Conservation (phyloP, 805 yeast genomes). For the Candida boleticola region DNA sequence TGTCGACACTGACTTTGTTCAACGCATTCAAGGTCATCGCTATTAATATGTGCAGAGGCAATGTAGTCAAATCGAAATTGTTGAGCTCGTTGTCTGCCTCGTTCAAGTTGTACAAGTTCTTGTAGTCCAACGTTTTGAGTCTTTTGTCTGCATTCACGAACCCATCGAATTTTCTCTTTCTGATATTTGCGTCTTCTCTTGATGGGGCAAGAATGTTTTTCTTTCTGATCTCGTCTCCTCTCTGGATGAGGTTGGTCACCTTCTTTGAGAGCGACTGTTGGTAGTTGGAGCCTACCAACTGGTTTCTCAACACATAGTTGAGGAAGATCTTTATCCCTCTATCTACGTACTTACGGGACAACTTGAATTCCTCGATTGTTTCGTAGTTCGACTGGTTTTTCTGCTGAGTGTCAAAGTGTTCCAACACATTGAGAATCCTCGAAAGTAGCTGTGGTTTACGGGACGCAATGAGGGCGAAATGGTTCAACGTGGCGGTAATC, state of each 20-base stretch:
- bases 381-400: conserved; percentile 53
- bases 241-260: conserved; percentile 24
- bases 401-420: conserved; percentile 57
- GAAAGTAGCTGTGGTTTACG: conserved; percentile 60
- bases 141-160: conserved; percentile 32
- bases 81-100: conserved; percentile 58
- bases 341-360: conserved; percentile 62
- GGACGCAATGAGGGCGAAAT: conserved; percentile 59
- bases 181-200: conserved; percentile 29
- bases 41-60: conserved; percentile 63
- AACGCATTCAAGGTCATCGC: conserved; percentile 69
- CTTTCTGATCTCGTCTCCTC: conserved; percentile 42
- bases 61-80: conserved; percentile 64
- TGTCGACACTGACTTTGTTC: conserved; percentile 47
- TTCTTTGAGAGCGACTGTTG: conserved; percentile 28
- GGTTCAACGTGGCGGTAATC: conserved; percentile 67
- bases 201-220: conserved; percentile 31
- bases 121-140: conserved; percentile 42
- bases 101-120: conserved; percentile 66
- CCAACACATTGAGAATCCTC: conserved; percentile 56
- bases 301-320: conserved; percentile 35
- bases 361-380: conserved; percentile 45
- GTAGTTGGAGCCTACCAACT: conserved; percentile 33
- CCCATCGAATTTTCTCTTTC: conserved; percentile 42
- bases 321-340: conserved; percentile 49